phyloP scores from a whole-genome alignment of 2,329 filamentous ascomycete genomes.

The Fusarium sp. region DNA sequence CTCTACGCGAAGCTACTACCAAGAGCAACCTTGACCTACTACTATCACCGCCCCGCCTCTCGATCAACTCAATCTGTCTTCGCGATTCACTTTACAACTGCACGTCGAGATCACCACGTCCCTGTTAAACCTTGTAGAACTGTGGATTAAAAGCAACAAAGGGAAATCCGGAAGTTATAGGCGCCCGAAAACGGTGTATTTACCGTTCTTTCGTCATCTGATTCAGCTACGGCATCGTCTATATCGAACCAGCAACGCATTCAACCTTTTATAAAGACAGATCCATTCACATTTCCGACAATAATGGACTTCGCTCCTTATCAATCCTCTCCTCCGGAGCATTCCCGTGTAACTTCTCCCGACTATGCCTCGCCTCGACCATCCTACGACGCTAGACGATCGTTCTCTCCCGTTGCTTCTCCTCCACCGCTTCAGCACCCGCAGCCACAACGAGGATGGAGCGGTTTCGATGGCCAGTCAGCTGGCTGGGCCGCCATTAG shows the following conservation, averaged over 20 bases:
- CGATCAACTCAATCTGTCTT: neutral
- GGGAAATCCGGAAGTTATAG: neutral
- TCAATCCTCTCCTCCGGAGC: conserved; percentile 90
- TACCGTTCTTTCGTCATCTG: neutral
- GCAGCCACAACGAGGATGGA: conserved; percentile 69
- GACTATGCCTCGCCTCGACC: conserved; percentile 64
- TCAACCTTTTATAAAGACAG: neutral
- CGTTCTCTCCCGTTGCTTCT: conserved; percentile 63
- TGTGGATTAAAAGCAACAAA: neutral
- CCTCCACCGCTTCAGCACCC: conserved; percentile 60
- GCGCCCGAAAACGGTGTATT: neutral
- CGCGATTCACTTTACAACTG: neutral
- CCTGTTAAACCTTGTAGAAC: neutral
- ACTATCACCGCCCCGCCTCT: conserved; percentile 31
- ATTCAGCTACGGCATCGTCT: neutral
- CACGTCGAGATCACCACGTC: neutral
- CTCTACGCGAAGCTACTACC: conserved; percentile 19
- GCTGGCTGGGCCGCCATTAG: conserved; percentile 46
- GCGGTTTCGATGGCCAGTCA: conserved; percentile 55
- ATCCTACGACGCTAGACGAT: conserved; percentile 66
- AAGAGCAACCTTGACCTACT: conserved; percentile 16
- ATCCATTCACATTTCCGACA: neutral
- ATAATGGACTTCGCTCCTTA: conserved; percentile 96
- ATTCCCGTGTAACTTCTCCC: conserved; percentile 83
- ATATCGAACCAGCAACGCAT: neutral